phyloP scores from a whole-genome alignment of 1,139 yeast species.

The Pichiaceae sp. region DNA sequence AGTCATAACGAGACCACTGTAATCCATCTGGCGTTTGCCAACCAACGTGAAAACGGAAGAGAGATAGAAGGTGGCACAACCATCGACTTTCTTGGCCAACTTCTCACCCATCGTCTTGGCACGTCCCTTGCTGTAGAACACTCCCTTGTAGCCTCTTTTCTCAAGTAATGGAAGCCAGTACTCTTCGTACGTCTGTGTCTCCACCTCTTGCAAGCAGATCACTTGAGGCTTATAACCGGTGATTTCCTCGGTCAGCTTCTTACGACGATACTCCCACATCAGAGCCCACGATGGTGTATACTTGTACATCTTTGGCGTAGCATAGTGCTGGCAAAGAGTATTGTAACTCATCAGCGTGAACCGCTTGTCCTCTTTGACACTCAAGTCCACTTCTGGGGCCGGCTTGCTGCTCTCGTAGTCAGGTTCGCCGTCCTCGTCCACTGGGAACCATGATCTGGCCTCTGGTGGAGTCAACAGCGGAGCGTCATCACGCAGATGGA shows the following conservation, averaged over 20 bases:
- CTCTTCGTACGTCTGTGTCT: constrained; percentile 76
- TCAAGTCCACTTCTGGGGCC: constrained; percentile 21
- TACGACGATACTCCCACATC: constrained; percentile 87
- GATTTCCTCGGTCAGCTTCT: constrained; percentile 65
- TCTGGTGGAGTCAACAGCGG: constrained; percentile 58
- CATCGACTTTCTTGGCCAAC: constrained; percentile 89
- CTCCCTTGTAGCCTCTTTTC: constrained; percentile 70
- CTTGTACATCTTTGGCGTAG: constrained; percentile 84
- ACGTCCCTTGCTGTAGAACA: constrained; percentile 81
- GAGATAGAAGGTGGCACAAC: constrained; percentile 89
- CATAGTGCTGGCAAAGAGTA: constrained; percentile 91
- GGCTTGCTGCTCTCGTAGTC: constrained; percentile 24
- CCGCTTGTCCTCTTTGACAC: constrained; percentile 19
- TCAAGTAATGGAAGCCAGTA: constrained; percentile 75
- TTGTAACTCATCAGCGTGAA: constrained; percentile 85
- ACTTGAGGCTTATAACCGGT: constrained; percentile 61
- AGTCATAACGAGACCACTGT: constrained; percentile 79
- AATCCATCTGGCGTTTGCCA: constrained; percentile 73
- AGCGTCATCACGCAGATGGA: constrained; percentile 73
- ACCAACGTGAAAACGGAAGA: constrained; percentile 58
- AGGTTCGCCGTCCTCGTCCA: constrained; percentile 70
- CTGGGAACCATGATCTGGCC: constrained; percentile 74
- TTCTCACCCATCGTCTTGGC: constrained; percentile 83
- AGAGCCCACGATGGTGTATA: constrained; percentile 98
- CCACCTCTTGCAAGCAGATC: constrained; percentile 92